Percentiles rank a stretch among this genome's conserved stretches.
phyloP scores from a whole-genome alignment of 148 eudicot species.

The Vaccinium darrowii region DNA sequence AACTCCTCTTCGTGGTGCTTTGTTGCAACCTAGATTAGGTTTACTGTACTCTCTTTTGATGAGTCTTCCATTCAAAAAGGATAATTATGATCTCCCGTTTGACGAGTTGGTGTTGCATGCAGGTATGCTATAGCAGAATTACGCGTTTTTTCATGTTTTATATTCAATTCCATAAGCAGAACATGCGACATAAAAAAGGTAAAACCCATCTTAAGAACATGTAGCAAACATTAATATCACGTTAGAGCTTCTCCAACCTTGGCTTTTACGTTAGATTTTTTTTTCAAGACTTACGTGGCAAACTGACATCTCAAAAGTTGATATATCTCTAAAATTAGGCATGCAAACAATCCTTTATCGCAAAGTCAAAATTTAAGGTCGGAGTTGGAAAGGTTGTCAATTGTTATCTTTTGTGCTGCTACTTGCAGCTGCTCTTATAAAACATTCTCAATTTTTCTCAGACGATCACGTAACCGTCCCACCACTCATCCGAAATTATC shows the following conservation, averaged over 20 bases:
- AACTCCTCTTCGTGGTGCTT: neutral
- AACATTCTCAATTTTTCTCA: neutral
- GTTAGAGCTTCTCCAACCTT: neutral
- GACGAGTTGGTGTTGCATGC: neutral
- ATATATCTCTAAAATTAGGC: neutral
- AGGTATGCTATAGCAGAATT: neutral
- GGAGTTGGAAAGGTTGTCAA: neutral
- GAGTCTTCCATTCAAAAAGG: neutral
- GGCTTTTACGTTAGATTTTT: neutral
- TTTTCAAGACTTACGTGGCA: neutral
- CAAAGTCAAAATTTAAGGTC: neutral
- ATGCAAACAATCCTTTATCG: neutral
- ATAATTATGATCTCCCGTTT: neutral
- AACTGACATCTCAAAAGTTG: neutral
- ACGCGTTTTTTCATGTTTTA: neutral
- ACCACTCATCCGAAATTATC: constrained; percentile 3
- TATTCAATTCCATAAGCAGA: neutral
- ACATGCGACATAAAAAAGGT: neutral
- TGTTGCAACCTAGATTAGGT: neutral
- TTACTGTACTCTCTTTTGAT: neutral
- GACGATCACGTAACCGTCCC: neutral
- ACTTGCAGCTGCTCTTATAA: too few species aligned
- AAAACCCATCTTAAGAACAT: neutral
- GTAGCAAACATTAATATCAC: neutral
- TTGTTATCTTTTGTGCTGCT: neutral